Evolutionary conservation across 164 flowering plant species (phyloP).

Genomic region (Macadamia integrifolia): DNA sequence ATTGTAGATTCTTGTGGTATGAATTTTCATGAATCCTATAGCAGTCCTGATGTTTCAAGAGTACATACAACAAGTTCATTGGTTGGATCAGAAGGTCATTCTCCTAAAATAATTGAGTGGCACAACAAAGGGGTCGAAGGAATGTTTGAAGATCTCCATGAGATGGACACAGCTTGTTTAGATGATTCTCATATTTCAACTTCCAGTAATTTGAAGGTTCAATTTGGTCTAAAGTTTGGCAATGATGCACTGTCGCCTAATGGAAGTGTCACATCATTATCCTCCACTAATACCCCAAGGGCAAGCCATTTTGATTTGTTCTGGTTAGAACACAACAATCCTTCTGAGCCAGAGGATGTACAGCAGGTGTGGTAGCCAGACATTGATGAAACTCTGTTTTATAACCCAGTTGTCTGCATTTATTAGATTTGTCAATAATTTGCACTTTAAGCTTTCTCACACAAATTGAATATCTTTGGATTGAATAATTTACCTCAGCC

Average conservation of each 20-base stretch:
- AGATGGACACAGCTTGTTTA: conserved; percentile 76
- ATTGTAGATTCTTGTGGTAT: conserved; percentile 45
- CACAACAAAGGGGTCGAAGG: conserved; percentile 63
- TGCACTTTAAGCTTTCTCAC: neutral
- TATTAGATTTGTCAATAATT: neutral
- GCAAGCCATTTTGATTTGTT: conserved; percentile 54
- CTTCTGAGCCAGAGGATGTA: conserved; percentile 54
- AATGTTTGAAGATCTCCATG: conserved; percentile 78
- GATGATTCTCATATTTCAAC: conserved; percentile 44
- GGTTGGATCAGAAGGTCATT: conserved; percentile 33
- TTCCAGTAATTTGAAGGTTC: conserved; percentile 32
- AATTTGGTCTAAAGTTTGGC: conserved; percentile 34
- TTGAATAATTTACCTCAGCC: neutral
- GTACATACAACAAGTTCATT: conserved; percentile 22
- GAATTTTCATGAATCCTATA: conserved; percentile 27
- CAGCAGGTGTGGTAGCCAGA: conserved; percentile 40
- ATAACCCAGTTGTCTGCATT: no score
- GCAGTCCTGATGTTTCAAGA: conserved; percentile 41
- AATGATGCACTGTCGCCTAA: conserved; percentile 52
- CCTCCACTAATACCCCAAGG: conserved; percentile 69
- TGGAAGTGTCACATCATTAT: conserved; percentile 59
- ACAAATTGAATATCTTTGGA: neutral
- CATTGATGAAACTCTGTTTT: neutral
- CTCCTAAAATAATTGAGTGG: conserved; percentile 65
- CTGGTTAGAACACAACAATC: conserved; percentile 55